phyloP scores from a whole-genome alignment of 2,329 filamentous ascomycete species.

The Venturia asperata region DNA sequence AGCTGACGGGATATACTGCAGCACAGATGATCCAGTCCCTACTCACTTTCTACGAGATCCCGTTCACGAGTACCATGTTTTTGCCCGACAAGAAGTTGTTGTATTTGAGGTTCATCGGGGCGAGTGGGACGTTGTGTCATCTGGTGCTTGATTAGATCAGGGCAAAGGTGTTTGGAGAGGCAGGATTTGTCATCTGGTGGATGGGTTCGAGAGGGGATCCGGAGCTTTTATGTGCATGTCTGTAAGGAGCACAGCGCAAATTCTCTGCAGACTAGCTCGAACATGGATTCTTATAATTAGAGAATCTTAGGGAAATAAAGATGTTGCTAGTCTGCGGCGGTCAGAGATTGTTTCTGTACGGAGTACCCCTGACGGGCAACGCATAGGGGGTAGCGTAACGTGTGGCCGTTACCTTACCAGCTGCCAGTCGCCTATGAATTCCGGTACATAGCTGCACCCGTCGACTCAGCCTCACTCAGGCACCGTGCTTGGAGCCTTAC shows the following conservation, averaged over 20 bases:
- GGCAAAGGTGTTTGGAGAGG: no score
- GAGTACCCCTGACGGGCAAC: not conserved
- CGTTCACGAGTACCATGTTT: constrained; percentile 17
- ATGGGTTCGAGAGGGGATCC: no score
- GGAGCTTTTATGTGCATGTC: no score
- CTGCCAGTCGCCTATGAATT: not conserved
- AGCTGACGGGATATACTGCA: not conserved
- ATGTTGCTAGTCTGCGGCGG: not conserved
- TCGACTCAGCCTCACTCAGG: no score
- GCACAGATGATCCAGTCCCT: constrained; percentile 12
- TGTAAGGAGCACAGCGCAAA: no score
- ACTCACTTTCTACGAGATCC: constrained; percentile 13
- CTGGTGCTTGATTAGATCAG: constrained; percentile 11
- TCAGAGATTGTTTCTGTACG: constrained; percentile 2
- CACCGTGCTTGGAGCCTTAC: no score
- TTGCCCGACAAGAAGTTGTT: constrained; percentile 17
- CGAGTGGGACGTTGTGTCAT: constrained; percentile 16
- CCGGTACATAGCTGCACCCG: not conserved
- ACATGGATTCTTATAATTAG: no score
- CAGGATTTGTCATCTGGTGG: no score
- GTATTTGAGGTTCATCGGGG: constrained; percentile 15
- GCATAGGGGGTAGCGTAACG: not conserved
- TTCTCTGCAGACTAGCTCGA: no score
- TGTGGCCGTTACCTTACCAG: not conserved
- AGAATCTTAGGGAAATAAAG: not conserved